Evolutionary conservation across 768 basidiomycete genomes (phyloP), one percentile per base, ranked within the genome.

Genomic region (Boletus speciosus): DNA sequence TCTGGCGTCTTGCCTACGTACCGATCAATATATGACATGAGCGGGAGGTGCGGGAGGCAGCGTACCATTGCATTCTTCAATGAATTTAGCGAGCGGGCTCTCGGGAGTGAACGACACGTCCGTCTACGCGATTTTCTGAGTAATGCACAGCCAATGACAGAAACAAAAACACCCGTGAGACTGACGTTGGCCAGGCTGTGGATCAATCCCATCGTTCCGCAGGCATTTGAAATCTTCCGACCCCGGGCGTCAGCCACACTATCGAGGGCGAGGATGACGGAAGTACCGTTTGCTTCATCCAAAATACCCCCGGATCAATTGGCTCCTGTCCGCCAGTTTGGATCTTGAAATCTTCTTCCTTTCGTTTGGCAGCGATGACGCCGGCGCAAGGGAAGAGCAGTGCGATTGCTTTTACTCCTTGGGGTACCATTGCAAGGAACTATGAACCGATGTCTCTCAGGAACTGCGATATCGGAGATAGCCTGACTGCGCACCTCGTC

Each of bases 251-350:
- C 47, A 49, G 55, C 27, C 12, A 41, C 21, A 9, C 6, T 14
- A 10, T 27, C 10, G 38, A 36, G 1, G 4, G 16, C 6, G 12
- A 49, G 21, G 21, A 5, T 2, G 29, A 29, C 29, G 43, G 14
- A 3, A 42, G 31, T 52, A 91, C 93, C 48, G 89, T 96, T 68
- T 97, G 94, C 69, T 92, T 93, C 74, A 96, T 91, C 80, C 84
- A 97, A 61, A 94, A 74, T 5, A 96, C 72, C 0, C 81, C 82
- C 6, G 81, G 78, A 61, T 90, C 84, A 5, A 90, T 63, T 0
- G 72, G 68, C 10, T 70, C 74, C 51, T 77, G 73, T 6, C 67
- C 83, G 40, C 77, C 75, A 14, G 67, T 69, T 27, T 69, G 69
- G 45, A 89, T 78, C 59, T 69, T 66, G 40, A 70, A 71, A 58